These are phyloP conservation scores for Aspergillus cristatus DNA, from an alignment of 495 filamentous ascomycete genomes.

Conservation along the genomic window DNA sequence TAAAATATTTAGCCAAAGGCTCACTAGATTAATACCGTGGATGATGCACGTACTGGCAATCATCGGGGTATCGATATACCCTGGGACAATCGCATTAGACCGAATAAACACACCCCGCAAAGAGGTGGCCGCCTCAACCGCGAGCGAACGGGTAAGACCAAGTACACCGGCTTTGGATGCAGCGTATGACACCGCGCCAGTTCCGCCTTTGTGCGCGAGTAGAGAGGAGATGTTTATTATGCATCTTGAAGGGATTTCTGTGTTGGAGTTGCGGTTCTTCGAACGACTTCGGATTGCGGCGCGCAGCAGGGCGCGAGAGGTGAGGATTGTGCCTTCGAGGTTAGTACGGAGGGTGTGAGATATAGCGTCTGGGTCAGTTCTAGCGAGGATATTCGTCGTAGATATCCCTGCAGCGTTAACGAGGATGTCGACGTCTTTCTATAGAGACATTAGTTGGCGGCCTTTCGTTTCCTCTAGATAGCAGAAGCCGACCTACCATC, in stretches of 20 bases:
- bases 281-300: constrained; percentile 30
- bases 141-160: constrained; percentile 64
- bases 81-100: constrained; percentile 75
- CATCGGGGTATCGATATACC: constrained; percentile 76
- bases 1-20: neutral
- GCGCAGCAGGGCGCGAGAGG: constrained; percentile 47
- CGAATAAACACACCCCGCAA: constrained; percentile 42
- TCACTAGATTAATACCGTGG: too few species aligned
- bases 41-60: constrained; percentile 45
- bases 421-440: constrained; percentile 51
- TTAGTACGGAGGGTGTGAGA: constrained; percentile 54
- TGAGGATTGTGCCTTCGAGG: constrained; percentile 59
- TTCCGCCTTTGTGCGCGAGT: constrained; percentile 52
- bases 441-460: too few species aligned
- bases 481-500: too few species aligned
- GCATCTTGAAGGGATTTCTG: constrained; percentile 30
- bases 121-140: constrained; percentile 45
- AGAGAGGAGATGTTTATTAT: constrained; percentile 79
- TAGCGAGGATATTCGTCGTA: constrained; percentile 47
- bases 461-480: too few species aligned
- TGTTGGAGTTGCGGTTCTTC: constrained; percentile 10
- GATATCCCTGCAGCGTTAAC: constrained; percentile 70
- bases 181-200: constrained; percentile 62
- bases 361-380: constrained; percentile 28
- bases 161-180: constrained; percentile 74